These are phyloP conservation scores for Trametes cingulata DNA, from an alignment of 768 basidiomycete genomes.

Conservation along the genomic window DNA sequence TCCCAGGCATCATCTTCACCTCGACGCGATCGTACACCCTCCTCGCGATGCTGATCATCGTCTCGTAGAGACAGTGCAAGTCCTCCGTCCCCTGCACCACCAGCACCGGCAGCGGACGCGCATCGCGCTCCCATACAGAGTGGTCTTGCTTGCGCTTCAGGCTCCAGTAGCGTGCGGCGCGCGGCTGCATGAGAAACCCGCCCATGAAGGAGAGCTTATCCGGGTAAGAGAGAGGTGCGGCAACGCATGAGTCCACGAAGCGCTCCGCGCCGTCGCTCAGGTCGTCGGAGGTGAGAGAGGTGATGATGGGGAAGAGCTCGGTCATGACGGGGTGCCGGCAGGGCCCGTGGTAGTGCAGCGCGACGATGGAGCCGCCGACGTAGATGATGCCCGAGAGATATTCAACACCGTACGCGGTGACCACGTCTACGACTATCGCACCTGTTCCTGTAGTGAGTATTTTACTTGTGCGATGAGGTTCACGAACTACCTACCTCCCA, in stretches of 20 bases:
- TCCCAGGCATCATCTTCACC: constrained; percentile 22
- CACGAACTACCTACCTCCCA: constrained; percentile 22
- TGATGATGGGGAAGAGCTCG: constrained; percentile 12
- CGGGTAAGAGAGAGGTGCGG: constrained; percentile 20
- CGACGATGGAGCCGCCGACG: constrained; percentile 26
- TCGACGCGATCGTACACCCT: constrained; percentile 19
- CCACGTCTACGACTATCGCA: constrained; percentile 20
- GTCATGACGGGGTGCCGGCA: constrained; percentile 16
- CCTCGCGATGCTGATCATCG: constrained; percentile 17
- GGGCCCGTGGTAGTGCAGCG: constrained; percentile 17
- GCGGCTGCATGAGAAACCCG: constrained; percentile 25
- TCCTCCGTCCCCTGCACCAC: constrained; percentile 29
- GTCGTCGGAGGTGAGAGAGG: constrained; percentile 20
- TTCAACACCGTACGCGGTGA: constrained; percentile 22
- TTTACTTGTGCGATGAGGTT: not conserved
- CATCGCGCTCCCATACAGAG: constrained; percentile 21
- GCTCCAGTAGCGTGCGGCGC: constrained; percentile 18
- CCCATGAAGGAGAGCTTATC: constrained; percentile 27
- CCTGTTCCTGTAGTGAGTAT: not conserved
- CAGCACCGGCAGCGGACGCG: constrained; percentile 22
- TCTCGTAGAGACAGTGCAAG: constrained; percentile 18
- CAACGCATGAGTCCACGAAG: constrained; percentile 30
- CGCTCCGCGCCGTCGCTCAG: constrained; percentile 9
- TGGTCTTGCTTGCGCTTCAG: constrained; percentile 26
- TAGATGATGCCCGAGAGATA: constrained; percentile 27